Evolutionary conservation across 345 rosid genomes (phyloP).

Genomic region (Draba incana): DNA sequence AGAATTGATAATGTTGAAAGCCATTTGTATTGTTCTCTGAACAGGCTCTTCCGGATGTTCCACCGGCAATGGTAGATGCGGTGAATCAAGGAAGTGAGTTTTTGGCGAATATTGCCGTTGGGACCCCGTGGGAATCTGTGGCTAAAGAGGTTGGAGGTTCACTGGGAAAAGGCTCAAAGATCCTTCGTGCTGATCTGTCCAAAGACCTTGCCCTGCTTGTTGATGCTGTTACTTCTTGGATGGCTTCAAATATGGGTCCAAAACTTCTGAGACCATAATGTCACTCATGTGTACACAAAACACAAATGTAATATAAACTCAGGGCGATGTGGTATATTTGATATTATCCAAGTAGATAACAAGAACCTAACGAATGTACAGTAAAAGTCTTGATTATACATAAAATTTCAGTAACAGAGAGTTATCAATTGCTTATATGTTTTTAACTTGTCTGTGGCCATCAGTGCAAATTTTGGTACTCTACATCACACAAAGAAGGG

Average conservation of each 20-base stretch:
- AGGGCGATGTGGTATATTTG: slow-evolving; percentile 6
- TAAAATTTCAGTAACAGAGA: not conserved
- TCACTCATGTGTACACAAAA: slow-evolving; percentile 25
- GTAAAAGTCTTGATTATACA: slow-evolving; percentile 1
- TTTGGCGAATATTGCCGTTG: slow-evolving; percentile 70
- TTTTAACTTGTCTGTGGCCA: slow-evolving; percentile 13
- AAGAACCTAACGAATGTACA: not conserved
- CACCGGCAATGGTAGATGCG: slow-evolving; percentile 97
- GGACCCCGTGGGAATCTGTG: slow-evolving; percentile 93
- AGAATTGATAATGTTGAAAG: not conserved
- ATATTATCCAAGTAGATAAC: too few species aligned
- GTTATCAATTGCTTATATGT: slow-evolving; percentile 6
- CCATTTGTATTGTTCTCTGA: slow-evolving; percentile 22
- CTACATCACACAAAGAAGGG: slow-evolving; percentile 10
- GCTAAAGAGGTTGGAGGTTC: slow-evolving; percentile 91
- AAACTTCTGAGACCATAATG: slow-evolving; percentile 54
- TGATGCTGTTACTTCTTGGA: slow-evolving; percentile 81
- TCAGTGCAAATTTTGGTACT: slow-evolving; percentile 19
- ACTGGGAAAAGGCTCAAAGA: slow-evolving; percentile 64
- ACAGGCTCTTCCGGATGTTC: slow-evolving; percentile 91
- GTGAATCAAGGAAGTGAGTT: slow-evolving; percentile 88
- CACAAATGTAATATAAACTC: not conserved
- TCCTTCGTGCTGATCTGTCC: slow-evolving; percentile 66
- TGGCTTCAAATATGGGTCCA: slow-evolving; percentile 69
- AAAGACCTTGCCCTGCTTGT: slow-evolving; percentile 72